These are phyloP conservation scores for Pyrenochaeta sp. DNA, from an alignment of 2,329 filamentous ascomycete genomes.

Conservation along the genomic window DNA sequence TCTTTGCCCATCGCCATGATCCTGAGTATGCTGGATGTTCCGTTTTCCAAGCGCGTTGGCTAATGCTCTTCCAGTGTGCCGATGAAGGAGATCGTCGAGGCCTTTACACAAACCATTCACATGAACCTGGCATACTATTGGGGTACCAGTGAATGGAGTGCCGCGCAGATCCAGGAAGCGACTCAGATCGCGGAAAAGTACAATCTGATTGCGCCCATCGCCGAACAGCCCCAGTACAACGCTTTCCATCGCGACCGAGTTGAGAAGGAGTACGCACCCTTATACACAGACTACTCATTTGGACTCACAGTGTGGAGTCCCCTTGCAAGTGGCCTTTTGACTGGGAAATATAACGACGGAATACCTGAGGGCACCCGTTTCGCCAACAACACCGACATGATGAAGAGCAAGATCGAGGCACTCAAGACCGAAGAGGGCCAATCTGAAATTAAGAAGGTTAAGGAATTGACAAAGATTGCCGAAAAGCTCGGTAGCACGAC, in stretches of 20 bases:
- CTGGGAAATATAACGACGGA: slow-evolving; percentile 71
- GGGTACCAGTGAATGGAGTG: slow-evolving; percentile 68
- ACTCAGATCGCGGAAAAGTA: slow-evolving; percentile 68
- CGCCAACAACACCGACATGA: slow-evolving; percentile 65
- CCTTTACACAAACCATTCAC: slow-evolving; percentile 60
- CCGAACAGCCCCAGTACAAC: slow-evolving; percentile 68
- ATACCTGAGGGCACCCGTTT: slow-evolving; percentile 69
- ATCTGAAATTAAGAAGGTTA: slow-evolving; percentile 66
- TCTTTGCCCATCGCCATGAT: slow-evolving; percentile 70
- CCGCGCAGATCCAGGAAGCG: slow-evolving; percentile 67
- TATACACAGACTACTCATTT: slow-evolving; percentile 66
- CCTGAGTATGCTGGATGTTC: slow-evolving; percentile 41
- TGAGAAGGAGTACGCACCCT: slow-evolving; percentile 67
- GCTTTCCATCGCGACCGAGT: slow-evolving; percentile 68
- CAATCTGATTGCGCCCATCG: slow-evolving; percentile 66
- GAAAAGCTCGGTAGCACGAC: slow-evolving; percentile 59
- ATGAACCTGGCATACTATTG: slow-evolving; percentile 65
- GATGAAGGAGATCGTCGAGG: slow-evolving; percentile 70
- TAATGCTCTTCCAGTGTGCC: slow-evolving; percentile 54
- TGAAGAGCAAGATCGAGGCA: slow-evolving; percentile 63
- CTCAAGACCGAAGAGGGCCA: slow-evolving; percentile 60
- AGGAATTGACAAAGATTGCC: slow-evolving; percentile 60
- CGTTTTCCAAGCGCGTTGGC: not conserved
- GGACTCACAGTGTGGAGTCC: slow-evolving; percentile 66
- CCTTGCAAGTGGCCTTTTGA: slow-evolving; percentile 65